These are phyloP conservation scores for Cercophora scortea DNA, from an alignment of 495 filamentous ascomycete genomes.

Conservation along the genomic window DNA sequence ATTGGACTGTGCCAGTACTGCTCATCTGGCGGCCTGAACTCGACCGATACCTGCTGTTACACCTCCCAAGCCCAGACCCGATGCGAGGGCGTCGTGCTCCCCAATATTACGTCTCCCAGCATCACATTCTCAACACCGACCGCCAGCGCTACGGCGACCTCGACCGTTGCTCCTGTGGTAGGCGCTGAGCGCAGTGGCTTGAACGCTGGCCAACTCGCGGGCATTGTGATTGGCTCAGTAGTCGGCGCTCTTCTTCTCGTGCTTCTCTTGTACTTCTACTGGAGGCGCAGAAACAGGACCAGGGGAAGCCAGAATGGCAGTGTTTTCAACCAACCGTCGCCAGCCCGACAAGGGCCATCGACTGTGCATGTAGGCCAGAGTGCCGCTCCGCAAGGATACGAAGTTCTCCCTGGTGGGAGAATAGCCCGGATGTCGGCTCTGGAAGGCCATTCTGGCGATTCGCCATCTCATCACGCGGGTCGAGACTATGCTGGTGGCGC, in stretches of 20 bases:
- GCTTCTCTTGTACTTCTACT: constrained; percentile 49
- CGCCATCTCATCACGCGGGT: constrained; percentile 43
- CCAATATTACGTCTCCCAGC: constrained; percentile 58
- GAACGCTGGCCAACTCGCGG: constrained; percentile 80
- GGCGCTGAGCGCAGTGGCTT: constrained; percentile 41
- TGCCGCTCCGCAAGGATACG: constrained; percentile 51
- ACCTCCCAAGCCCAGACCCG: constrained; percentile 63
- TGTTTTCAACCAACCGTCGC: constrained; percentile 81
- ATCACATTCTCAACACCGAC: constrained; percentile 53
- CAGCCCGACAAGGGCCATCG: constrained; percentile 51
- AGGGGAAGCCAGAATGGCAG: constrained; percentile 52
- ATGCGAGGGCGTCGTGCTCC: constrained; percentile 68
- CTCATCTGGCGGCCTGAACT: constrained; percentile 69
- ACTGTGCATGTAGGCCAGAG: constrained; percentile 24
- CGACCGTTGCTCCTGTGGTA: constrained; percentile 36
- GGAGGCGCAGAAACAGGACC: constrained; percentile 52
- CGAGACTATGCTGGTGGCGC: constrained; percentile 19
- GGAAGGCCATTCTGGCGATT: constrained; percentile 58
- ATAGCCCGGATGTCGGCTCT: constrained; percentile 95
- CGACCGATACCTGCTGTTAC: constrained; percentile 91
- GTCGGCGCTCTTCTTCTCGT: constrained; percentile 59
- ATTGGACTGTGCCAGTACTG: constrained; percentile 86
- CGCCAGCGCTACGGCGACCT: constrained; percentile 33
- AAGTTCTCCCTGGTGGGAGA: constrained; percentile 75
- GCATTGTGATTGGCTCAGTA: constrained; percentile 78